Evolutionary conservation across 1,284 basidiomycete species (phyloP), one percentile per base, ranked within the genome.

Genomic region (Wolfiporia cocos): DNA sequence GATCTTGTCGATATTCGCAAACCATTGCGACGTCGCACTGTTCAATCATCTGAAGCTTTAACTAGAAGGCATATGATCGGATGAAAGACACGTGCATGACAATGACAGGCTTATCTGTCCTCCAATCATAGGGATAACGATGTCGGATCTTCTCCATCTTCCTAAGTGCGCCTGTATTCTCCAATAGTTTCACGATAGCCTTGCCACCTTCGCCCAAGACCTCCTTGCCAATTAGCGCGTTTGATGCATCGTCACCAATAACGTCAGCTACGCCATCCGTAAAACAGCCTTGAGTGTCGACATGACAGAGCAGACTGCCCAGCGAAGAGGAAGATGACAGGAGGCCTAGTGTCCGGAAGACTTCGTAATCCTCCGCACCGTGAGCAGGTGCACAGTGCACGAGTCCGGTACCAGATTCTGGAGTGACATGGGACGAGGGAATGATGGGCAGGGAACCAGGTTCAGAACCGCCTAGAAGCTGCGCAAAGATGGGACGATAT

Each of bases 21-120:
- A 99, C 95, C 95, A 99, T 55, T 99, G 95, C 0, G 91, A 92
- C 2, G 95, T 98, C 0, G 94, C 90, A n/a, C 92, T 92, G 50
- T 28, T 9, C 7, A 28, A 28, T 7, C 6, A 40, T 5, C 21
- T 18, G 15, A 14, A 36, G 21, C 10, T 11, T 3, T 10, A 9
- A n/a, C n/a, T n/a, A n/a, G n/a, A n/a, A n/a, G n/a, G n/a, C n/a
- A n/a, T n/a, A n/a, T 15, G 7, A 26, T 20, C 11, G n/a, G 5
- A 22, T 29, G 22, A 22, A 34, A 14, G 32, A 11, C 5, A 66
- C 78, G 49, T 57, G 91, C 88, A 85, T 84, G 39, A 92, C 78
- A 48, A 99, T 92, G 52, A 98, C 82, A 0, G 95, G 95, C 57
- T 90, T 71, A 54, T 94, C 84, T 1, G 95, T 95, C 61, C 92